Evolutionary conservation across 2,329 filamentous ascomycete species (phyloP).

Genomic region (Pseudocercospora pini-densiflorae): DNA sequence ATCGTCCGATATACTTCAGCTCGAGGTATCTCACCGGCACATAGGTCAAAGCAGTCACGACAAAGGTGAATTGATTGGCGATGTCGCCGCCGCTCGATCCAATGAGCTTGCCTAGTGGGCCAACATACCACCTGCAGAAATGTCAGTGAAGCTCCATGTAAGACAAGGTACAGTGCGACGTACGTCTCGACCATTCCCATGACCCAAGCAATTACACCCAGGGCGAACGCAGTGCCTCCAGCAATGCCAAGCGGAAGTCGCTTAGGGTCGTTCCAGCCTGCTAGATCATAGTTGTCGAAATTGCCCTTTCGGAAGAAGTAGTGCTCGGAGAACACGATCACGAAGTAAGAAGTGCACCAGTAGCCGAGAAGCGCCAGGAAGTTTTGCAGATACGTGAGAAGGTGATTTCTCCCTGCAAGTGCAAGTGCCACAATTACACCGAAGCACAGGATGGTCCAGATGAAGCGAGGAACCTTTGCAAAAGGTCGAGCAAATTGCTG

Average conservation of each 20-base stretch:
- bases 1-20: constrained; percentile 50
- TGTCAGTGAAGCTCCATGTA: not conserved
- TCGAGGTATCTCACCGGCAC: constrained; percentile 56
- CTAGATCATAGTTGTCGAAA: constrained; percentile 49
- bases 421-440: constrained; percentile 50
- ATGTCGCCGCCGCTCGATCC: constrained; percentile 62
- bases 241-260: constrained; percentile 50
- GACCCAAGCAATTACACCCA: constrained; percentile 52
- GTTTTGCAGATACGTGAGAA: constrained; percentile 50
- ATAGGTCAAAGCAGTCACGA: constrained; percentile 55
- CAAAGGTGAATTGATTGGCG: constrained; percentile 58
- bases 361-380: constrained; percentile 54
- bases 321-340: constrained; percentile 53
- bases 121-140: constrained; percentile 38
- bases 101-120: constrained; percentile 62
- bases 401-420: constrained; percentile 48
- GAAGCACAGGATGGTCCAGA: constrained; percentile 53
- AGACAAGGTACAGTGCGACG: not conserved
- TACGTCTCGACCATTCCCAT: constrained; percentile 57
- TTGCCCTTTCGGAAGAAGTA: constrained; percentile 48
- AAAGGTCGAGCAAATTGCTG: constrained; percentile 54
- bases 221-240: constrained; percentile 44
- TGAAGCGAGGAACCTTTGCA: constrained; percentile 57
- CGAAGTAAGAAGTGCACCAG: constrained; percentile 52
- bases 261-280: constrained; percentile 52